A percentile compares a stretch with the other conserved stretches of the same genome.
These are phyloP conservation scores for Capsicum baccatum DNA, from an alignment of 257 asterid genomes.

Conservation along the genomic window DNA sequence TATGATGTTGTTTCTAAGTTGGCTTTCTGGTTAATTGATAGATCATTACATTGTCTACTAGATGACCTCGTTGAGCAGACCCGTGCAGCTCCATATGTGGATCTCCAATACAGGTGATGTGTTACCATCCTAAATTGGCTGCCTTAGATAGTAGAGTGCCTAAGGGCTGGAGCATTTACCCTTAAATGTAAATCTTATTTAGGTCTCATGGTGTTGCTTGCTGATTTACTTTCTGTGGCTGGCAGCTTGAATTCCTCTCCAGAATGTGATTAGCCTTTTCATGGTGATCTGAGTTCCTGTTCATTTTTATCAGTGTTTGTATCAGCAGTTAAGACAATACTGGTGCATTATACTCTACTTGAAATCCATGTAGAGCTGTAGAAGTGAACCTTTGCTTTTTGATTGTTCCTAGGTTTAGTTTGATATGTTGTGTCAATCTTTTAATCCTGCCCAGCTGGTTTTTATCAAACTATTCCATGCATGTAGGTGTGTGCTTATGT, in stretches of 20 bases:
- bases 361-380: slow-evolving; percentile 1
- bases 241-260: slow-evolving; percentile 51
- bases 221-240: slow-evolving; percentile 45
- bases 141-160: slow-evolving; percentile 27
- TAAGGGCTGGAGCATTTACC: slow-evolving; percentile 33
- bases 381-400: not conserved
- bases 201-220: slow-evolving; percentile 31
- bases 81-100: slow-evolving; percentile 64
- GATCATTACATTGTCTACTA: slow-evolving; percentile 72
- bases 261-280: slow-evolving; percentile 34
- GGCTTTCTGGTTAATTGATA: slow-evolving; percentile 78
- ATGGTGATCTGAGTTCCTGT: slow-evolving; percentile 32
- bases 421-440: not conserved
- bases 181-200: slow-evolving; percentile 26
- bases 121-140: slow-evolving; percentile 38
- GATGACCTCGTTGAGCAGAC: slow-evolving; percentile 85
- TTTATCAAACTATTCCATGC: not conserved
- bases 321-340: slow-evolving; percentile 29
- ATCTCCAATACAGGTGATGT: slow-evolving; percentile 68
- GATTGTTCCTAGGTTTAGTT: not conserved
- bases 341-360: slow-evolving; percentile 33
- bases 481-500: slow-evolving; percentile 13
- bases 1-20: slow-evolving; percentile 53
- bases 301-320: slow-evolving; percentile 29
- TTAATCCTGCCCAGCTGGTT: not conserved